These are phyloP conservation scores for Clavispora asparagi DNA, from an alignment of 805 yeast genomes.

Conservation along the genomic window DNA sequence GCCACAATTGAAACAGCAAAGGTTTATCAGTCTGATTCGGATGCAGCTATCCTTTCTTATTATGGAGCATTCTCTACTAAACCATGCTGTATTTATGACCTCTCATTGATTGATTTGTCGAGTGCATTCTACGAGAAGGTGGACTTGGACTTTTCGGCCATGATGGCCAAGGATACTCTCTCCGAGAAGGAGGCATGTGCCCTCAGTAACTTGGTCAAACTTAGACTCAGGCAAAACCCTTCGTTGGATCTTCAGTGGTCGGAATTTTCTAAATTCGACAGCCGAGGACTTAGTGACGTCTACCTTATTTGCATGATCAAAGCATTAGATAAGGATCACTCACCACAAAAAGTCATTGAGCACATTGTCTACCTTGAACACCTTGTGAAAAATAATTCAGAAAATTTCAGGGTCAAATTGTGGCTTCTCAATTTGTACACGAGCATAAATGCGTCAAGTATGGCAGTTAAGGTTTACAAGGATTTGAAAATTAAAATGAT, in stretches of 20 bases:
- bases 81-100: conserved; percentile 61
- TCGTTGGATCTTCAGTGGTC: conserved; percentile 2
- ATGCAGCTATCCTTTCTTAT: conserved; percentile 34
- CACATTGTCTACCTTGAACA: conserved; percentile 55
- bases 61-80: conserved; percentile 46
- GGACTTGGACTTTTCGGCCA: neutral
- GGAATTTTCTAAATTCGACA: conserved; percentile 2
- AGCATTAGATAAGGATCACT: conserved; percentile 16
- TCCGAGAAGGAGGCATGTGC: conserved; percentile 1
- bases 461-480: conserved; percentile 48
- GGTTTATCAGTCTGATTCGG: conserved; percentile 18
- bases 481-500: conserved; percentile 62
- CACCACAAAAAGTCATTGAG: conserved; percentile 22
- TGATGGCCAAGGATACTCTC: conserved; percentile 1
- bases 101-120: conserved; percentile 19
- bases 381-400: conserved; percentile 51
- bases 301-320: conserved; percentile 11
- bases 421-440: conserved; percentile 68
- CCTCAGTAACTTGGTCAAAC: conserved; percentile 8
- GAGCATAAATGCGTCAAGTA: conserved; percentile 47
- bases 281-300: conserved; percentile 8
- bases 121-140: conserved; percentile 3
- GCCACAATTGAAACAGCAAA: conserved; percentile 46
- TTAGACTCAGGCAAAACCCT: conserved; percentile 1
- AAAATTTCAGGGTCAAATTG: conserved; percentile 64